Evolutionary conservation across 1,139 yeast species (phyloP), one percentile per base, ranked within the genome.

Genomic region (Debaryomycetaceae sp.): DNA sequence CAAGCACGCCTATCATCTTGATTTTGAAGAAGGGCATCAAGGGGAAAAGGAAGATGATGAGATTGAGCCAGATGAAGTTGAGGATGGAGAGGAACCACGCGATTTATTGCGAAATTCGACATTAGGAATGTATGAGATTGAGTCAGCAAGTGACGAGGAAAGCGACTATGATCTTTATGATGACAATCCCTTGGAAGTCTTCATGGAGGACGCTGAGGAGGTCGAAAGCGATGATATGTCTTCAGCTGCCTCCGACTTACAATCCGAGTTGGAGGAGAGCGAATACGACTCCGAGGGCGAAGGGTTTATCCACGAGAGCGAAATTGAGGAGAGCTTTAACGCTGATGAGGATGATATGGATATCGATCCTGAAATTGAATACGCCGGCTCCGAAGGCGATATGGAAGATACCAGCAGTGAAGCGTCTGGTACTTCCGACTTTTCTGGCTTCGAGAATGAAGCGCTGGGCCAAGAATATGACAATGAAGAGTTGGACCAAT

Each of bases 81-180:
- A 77, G 25, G 83, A 73, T 21, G 63, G 73, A 28, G 92, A 81
- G 28, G 93, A 82, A 32, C 72, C 86, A 0, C 87, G 94, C 0
- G 93, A 86, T 47, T 62, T 87, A 44, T 77, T 86, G 52, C 65
- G 79, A 30, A 85, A 87, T 47, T 86, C 96, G 0, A 83, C 96
- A 0, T 62, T 87, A 30, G 96, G 96, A 2, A 86, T 87, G 95
- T 87, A 81, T 47, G 96, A 87, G 43, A 77, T 82, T 29, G 93
- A 81, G 30, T 68, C 74, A 24, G 85, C 77, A 37, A 76, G 78
- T 30, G 87, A 79, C 27, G 6, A 6, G 10, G 55, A 48, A 19
- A 51, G 50, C 18, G 58, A 48, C 20, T 37, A 39, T 27, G 52
- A 47, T 23, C 46, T 37, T 25, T 45, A 45, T 28, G 62, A 58